These are phyloP conservation scores for Lunasporangiospora selenospora DNA, from an alignment of 192 early-diverging fungal genomes.

Conservation along the genomic window DNA sequence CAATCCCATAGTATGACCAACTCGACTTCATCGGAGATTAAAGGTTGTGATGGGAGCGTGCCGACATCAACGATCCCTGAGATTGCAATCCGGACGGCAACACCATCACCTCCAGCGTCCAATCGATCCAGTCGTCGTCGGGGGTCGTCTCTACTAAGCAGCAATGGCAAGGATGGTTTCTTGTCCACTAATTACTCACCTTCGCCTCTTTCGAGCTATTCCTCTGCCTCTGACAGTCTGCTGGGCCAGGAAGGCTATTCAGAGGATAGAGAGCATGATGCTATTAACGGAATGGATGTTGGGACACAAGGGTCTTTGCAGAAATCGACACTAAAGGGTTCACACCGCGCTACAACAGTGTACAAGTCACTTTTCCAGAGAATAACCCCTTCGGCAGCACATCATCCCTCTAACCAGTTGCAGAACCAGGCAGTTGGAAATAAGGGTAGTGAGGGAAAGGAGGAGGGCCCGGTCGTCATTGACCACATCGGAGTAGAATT, in stretches of 20 bases:
- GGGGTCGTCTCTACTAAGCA: neutral
- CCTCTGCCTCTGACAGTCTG: no score
- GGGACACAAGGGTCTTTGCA: no score
- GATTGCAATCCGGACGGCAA: conserved; percentile 14
- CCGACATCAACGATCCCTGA: no score
- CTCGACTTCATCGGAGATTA: no score
- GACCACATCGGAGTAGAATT: conserved; percentile 18
- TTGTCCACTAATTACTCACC: neutral
- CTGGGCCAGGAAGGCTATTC: no score
- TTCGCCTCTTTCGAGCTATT: neutral
- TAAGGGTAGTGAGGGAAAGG: neutral
- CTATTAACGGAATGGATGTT: neutral
- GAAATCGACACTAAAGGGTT: no score
- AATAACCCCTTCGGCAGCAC: neutral
- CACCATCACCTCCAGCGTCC: conserved; percentile 17
- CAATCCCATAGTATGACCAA: no score
- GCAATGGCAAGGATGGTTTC: neutral
- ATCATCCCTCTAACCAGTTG: neutral
- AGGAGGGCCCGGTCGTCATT: neutral
- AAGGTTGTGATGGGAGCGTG: no score
- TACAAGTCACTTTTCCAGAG: conserved; percentile 12
- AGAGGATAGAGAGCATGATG: no score
- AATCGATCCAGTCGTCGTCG: conserved; percentile 1
- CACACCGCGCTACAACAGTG: conserved; percentile 5
- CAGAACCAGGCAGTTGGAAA: neutral